Base-by-base conservation (phyloP, 805 yeast genomes). In the Cyberlindnera nakhonratchasimensis region DNA sequence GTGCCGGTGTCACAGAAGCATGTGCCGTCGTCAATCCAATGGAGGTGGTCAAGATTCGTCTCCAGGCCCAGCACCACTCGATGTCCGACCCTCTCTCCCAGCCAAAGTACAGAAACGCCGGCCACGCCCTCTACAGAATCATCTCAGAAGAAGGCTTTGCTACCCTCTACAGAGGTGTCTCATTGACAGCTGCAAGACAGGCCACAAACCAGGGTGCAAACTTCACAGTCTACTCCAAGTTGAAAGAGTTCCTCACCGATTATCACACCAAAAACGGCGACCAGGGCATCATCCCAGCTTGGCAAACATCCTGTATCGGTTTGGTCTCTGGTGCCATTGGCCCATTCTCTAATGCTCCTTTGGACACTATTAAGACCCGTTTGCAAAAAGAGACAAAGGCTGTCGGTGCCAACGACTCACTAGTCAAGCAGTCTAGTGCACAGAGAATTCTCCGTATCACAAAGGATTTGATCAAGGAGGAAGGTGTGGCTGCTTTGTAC, bases 141-240 rank as follows among this genome's bases (percentile, higher is more conserved):
- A 77, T 84, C 49, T 83, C 77, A 56, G 97, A 91, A 66, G 99
- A 91, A 71, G 99, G 99, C 37, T 72, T 86, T 55, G 74, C 76
- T 38, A 86, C 96, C 9, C 69, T 91, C 46, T 91, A 91, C 72
- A 78, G 96, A 63, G 99, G 99, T 62, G 98, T 91, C 21, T 77
- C 90, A 3, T 79, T 91, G 59, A 91, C 99, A 25, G 96, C 97
- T 29, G 95, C 96, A 23, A 81, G 99, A 72, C 99, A 91, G 66
- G 97, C 98, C 22, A 83, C 96, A 45, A 91, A 91, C 72, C 99
- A 91, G 70, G 99, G 97, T 72, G 97, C 95, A 37, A 91, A 93
- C 69, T 91, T 91, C 68, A 91, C 98, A 3, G 96, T 88, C 23
- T 91, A 91, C 70, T 85, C 96, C 21, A 83, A 84, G 64, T 69